Percentiles rank a stretch among this genome's conserved stretches.
These are phyloP conservation scores for Pseudophaeomoniella oleicola DNA, from an alignment of 2,329 filamentous ascomycete genomes.

Conservation along the genomic window DNA sequence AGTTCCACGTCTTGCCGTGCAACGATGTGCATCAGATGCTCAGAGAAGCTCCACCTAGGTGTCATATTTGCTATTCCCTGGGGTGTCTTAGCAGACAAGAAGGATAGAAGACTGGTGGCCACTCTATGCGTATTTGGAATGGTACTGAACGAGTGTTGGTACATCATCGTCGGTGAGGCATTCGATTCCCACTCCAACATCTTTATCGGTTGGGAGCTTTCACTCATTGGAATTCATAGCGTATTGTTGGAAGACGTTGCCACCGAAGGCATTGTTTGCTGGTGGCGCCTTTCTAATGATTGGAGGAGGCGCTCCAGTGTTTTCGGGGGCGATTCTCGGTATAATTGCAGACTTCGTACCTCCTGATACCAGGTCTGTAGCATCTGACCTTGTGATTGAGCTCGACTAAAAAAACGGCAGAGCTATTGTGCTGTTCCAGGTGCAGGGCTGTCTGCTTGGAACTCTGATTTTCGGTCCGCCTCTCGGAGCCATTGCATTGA, in stretches of 20 bases:
- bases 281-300: neutral
- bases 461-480: neutral
- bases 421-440: neutral
- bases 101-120: neutral
- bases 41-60: too few relatives aligned
- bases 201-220: too few relatives aligned
- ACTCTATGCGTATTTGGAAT: neutral
- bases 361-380: neutral
- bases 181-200: too few relatives aligned
- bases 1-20: too few relatives aligned
- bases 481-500: neutral
- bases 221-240: neutral
- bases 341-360: neutral
- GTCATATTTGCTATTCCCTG: neutral
- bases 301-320: slow-evolving; percentile 1
- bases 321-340: neutral
- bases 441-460: neutral
- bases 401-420: neutral
- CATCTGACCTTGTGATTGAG: neutral
- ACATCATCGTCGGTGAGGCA: neutral
- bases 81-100: slow-evolving; percentile 1
- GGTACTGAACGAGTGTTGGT: neutral
- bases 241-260: neutral
- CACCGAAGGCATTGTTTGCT: slow-evolving; percentile 1
- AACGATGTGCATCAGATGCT: too few relatives aligned